Conservation (phyloP, 140 eudicot species). For the Anethum foeniculum region DNA sequence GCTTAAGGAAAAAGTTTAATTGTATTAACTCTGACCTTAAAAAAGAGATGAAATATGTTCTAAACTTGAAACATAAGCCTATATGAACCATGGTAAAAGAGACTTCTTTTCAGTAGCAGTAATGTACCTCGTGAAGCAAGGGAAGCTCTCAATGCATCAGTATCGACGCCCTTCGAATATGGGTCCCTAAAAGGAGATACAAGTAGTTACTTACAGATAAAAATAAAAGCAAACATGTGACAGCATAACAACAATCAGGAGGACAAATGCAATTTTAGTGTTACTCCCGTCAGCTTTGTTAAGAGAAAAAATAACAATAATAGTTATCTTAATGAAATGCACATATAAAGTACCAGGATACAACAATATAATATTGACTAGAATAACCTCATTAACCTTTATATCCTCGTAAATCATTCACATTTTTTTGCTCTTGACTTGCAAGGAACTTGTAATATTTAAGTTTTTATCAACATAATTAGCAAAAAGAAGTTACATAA, state of each 20-base stretch:
- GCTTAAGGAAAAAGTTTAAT: background rate
- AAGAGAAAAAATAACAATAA: background rate
- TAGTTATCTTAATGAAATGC: background rate
- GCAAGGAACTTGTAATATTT: background rate
- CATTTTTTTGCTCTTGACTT: background rate
- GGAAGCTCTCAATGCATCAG: slow-evolving; percentile 46
- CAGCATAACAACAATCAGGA: background rate
- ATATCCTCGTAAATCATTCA: background rate
- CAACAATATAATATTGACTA: background rate
- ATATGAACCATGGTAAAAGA: background rate
- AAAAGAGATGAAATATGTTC: background rate
- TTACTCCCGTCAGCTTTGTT: background rate
- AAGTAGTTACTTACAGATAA: background rate
- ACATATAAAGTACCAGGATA: background rate
- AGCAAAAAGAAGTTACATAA: too few relatives aligned
- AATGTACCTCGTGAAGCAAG: slow-evolving; percentile 50
- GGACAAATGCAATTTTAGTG: background rate
- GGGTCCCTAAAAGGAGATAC: slow-evolving; percentile 58
- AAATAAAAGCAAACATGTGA: background rate
- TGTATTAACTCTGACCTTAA: background rate
- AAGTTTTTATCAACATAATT: too few relatives aligned
- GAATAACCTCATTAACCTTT: background rate
- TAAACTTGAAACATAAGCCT: background rate
- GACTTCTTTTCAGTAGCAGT: background rate
- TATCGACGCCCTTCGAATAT: slow-evolving; percentile 48